These are phyloP conservation scores for Xylaria venustula DNA, from an alignment of 495 filamentous ascomycete species.

Conservation along the genomic window DNA sequence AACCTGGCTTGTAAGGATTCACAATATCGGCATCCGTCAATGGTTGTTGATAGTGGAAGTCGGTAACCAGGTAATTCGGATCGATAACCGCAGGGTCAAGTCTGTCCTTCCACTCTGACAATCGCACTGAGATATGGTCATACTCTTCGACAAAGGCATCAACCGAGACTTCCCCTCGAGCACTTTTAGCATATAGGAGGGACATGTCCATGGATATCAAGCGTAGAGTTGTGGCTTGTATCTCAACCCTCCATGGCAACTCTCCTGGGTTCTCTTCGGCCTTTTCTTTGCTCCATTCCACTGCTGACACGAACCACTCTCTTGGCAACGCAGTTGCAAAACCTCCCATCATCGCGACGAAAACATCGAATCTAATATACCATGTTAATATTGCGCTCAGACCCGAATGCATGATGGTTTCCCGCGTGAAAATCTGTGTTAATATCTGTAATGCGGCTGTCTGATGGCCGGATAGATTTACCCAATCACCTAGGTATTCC, in stretches of 20 bases:
- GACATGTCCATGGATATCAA: slow-evolving; percentile 80
- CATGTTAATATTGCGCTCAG: slow-evolving; percentile 72
- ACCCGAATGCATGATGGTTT: slow-evolving; percentile 68
- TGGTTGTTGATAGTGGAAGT: slow-evolving; percentile 52
- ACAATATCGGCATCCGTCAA: slow-evolving; percentile 63
- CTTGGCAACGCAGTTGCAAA: slow-evolving; percentile 69
- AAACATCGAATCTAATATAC: slow-evolving; percentile 89
- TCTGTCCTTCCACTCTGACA: slow-evolving; percentile 56
- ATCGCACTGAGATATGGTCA: slow-evolving; percentile 48
- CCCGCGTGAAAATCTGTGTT: slow-evolving; percentile 71
- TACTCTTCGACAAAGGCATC: slow-evolving; percentile 66
- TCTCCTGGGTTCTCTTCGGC: slow-evolving; percentile 60
- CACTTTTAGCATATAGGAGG: slow-evolving; percentile 69
- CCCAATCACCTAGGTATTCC: slow-evolving; percentile 95
- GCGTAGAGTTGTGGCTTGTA: slow-evolving; percentile 62
- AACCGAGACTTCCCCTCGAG: slow-evolving; percentile 58
- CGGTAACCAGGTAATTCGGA: slow-evolving; percentile 54
- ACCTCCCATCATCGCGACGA: slow-evolving; percentile 78
- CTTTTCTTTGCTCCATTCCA: slow-evolving; percentile 61
- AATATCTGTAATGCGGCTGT: slow-evolving; percentile 84
- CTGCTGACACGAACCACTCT: slow-evolving; percentile 73
- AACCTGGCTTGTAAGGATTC: slow-evolving; percentile 66
- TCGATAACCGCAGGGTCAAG: slow-evolving; percentile 61
- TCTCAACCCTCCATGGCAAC: slow-evolving; percentile 63
- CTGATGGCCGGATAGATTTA: slow-evolving; percentile 88